Evolutionary conservation across 805 yeast genomes (phyloP).

Genomic region (Wickerhamomyces subpelliculosus): DNA sequence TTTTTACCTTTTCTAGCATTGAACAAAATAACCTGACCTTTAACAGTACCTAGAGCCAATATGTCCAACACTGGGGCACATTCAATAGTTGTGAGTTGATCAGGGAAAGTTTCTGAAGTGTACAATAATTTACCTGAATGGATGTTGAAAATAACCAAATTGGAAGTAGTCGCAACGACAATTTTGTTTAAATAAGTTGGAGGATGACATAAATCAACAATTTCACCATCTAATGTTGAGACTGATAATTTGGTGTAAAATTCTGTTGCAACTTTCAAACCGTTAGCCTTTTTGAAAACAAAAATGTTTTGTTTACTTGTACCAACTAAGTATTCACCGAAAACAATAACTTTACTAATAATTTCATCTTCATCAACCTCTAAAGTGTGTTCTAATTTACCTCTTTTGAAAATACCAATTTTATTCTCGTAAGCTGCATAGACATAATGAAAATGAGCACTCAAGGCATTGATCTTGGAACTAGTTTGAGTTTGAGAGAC

Average conservation of each 20-base stretch:
- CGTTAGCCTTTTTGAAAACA: conserved; percentile 46
- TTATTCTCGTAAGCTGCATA: conserved; percentile 68
- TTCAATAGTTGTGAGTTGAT: conserved; percentile 63
- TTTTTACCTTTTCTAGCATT: conserved; percentile 60
- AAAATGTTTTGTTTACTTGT: conserved; percentile 40
- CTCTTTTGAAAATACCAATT: conserved; percentile 79
- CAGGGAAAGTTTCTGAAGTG: conserved; percentile 45
- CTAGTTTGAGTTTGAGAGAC: conserved; percentile 78
- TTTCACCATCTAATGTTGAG: conserved; percentile 59
- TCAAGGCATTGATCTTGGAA: conserved; percentile 57
- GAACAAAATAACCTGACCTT: conserved; percentile 59
- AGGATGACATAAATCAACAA: conserved; percentile 69
- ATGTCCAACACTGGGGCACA: conserved; percentile 84
- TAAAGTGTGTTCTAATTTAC: conserved; percentile 44
- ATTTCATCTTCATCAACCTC: conserved; percentile 27
- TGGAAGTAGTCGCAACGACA: conserved; percentile 67
- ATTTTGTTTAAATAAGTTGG: conserved; percentile 91
- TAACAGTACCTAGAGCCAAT: conserved; percentile 66
- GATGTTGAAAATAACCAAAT: conserved; percentile 60
- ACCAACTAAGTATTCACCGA: conserved; percentile 75
- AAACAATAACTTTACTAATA: conserved; percentile 47
- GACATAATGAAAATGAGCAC: conserved; percentile 79
- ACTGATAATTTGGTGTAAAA: conserved; percentile 57
- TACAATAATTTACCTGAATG: conserved; percentile 69
- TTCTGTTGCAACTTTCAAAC: conserved; percentile 45